Conservation (phyloP, 2,329 filamentous ascomycete genomes). For the Apiospora saccharicola region DNA sequence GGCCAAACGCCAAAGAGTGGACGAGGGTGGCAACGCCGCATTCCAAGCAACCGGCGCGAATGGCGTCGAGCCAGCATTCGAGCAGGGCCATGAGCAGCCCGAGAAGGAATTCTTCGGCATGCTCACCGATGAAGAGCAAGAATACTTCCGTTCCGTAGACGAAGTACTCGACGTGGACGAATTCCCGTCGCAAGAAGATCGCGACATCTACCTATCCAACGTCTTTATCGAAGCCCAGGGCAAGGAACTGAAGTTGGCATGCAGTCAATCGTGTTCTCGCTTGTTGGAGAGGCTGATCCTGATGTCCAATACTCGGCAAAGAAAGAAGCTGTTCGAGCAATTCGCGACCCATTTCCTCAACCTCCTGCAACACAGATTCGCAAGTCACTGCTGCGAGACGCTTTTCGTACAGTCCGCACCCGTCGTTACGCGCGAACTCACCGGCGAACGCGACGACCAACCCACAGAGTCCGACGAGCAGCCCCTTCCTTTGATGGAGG, state of each 20-base stretch:
- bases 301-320: conserved; percentile 78
- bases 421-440: conserved; percentile 77
- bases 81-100: conserved; percentile 30
- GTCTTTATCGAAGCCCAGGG: conserved; percentile 87
- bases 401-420: conserved; percentile 86
- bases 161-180: conserved; percentile 90
- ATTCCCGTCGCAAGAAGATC: conserved; percentile 79
- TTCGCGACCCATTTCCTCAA: conserved; percentile 89
- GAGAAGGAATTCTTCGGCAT: conserved; percentile 90
- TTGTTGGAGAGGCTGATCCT: conserved; percentile 91
- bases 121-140: conserved; percentile 90
- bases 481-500: conserved; percentile 75
- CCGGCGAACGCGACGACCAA: conserved; percentile 54
- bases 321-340: conserved; percentile 85
- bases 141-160: conserved; percentile 92
- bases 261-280: conserved; percentile 93
- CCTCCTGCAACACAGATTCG: conserved; percentile 93
- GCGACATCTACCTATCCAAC: conserved; percentile 75
- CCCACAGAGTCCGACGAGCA: conserved; percentile 51
- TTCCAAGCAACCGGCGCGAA: conserved; percentile 32
- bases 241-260: conserved; percentile 95
- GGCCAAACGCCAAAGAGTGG: conserved; percentile 40
- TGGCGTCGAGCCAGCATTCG: conserved; percentile 31
- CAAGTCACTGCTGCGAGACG: conserved; percentile 95
- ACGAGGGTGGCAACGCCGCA: conserved; percentile 32